Percentiles rank a stretch among this genome's conserved stretches.
Evolutionary conservation across 1,284 basidiomycete species (phyloP).

Genomic region (Irpex sp.): DNA sequence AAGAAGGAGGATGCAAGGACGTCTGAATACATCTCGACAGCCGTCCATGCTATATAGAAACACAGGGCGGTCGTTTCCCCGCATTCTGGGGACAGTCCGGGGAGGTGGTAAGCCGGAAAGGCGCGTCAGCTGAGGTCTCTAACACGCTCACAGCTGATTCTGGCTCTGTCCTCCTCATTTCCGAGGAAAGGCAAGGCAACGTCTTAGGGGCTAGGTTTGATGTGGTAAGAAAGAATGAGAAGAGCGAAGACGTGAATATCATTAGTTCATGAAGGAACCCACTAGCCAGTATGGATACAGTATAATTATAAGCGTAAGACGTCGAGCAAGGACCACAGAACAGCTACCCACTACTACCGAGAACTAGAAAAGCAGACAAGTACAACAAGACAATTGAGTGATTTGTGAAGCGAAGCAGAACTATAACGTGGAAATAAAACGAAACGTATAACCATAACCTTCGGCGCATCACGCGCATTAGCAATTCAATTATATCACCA

Average conservation of each 20-base stretch:
- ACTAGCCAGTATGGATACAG: slow-evolving; percentile 10
- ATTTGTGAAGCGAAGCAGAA: not conserved
- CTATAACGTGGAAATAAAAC: not conserved
- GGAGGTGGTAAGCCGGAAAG: not conserved
- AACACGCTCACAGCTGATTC: not conserved
- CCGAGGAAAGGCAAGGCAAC: not conserved
- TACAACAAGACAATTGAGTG: not conserved
- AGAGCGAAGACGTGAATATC: not conserved
- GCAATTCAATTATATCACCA: not conserved
- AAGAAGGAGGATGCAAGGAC: not conserved
- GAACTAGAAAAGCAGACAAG: not conserved
- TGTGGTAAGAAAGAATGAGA: not conserved
- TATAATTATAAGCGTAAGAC: not conserved
- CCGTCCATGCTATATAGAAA: slow-evolving; percentile 1
- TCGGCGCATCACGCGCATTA: not conserved
- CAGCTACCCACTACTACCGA: not conserved
- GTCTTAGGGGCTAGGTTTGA: not conserved
- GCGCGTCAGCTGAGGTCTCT: not conserved
- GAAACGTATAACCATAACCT: too few species aligned
- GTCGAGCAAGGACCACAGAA: not conserved
- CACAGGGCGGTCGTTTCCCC: not conserved
- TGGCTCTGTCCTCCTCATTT: not conserved
- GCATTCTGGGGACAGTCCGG: not conserved
- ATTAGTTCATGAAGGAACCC: not conserved
- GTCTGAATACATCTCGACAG: not conserved